A percentile compares a stretch with the other conserved stretches of the same genome.
These are phyloP conservation scores for Spergularia marina DNA, from an alignment of 148 eudicot species.

Conservation along the genomic window DNA sequence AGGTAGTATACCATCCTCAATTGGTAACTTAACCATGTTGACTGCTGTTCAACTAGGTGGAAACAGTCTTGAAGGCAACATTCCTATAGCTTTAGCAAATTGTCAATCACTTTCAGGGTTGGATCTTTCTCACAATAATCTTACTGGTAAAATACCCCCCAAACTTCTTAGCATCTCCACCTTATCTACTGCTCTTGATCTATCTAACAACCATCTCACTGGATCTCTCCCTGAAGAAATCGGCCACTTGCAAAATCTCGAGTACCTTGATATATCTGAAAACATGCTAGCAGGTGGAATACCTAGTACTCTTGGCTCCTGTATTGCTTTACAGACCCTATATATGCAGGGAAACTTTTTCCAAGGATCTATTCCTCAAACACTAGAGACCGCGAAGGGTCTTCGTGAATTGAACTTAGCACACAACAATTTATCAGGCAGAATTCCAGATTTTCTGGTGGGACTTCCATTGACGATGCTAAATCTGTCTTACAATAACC, in stretches of 20 bases:
- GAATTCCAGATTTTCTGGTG: conserved; percentile 29
- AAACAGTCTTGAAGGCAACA: conserved; percentile 28
- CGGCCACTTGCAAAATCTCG: conserved; percentile 24
- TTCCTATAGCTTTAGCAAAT: conserved; percentile 34
- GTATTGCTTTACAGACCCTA: conserved; percentile 18
- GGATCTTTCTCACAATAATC: conserved; percentile 21
- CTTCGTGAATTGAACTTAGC: conserved; percentile 26
- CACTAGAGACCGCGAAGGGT: conserved; percentile 18
- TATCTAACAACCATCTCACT: conserved; percentile 24
- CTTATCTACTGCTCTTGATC: background rate
- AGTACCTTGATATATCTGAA: conserved; percentile 8
- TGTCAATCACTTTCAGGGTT: conserved; percentile 22
- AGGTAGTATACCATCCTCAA: conserved; percentile 29
- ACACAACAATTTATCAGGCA: conserved; percentile 35
- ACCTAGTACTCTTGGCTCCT: conserved; percentile 26
- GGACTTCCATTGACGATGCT: conserved; percentile 2
- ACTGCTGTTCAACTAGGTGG: background rate
- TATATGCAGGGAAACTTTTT: conserved; percentile 30
- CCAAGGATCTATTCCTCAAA: conserved; percentile 25
- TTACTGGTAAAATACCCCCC: conserved; percentile 30
- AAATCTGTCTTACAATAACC: conserved; percentile 30
- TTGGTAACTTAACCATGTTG: conserved; percentile 30
- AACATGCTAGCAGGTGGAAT: conserved; percentile 34
- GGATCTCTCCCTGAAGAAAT: conserved; percentile 34
- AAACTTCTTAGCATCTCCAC: conserved; percentile 21